Percentiles rank a stretch among this genome's conserved stretches.
Evolutionary conservation across 2,329 filamentous ascomycete genomes (phyloP).

Genomic region (Fusarium sp.): DNA sequence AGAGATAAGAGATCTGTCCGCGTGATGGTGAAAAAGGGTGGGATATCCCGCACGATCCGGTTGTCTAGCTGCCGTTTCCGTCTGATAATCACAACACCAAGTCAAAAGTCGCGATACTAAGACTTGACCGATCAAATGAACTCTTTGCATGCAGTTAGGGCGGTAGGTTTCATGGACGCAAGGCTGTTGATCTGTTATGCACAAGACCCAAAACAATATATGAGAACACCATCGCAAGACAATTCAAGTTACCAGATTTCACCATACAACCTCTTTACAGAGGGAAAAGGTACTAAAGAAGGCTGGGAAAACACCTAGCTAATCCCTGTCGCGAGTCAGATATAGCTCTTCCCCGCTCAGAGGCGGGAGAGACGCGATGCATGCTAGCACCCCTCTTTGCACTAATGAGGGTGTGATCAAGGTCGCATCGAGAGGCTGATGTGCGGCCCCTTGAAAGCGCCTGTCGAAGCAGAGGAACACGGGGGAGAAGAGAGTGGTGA

Average conservation of each 20-base stretch:
- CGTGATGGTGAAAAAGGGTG: constrained; percentile 26
- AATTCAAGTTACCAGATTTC: background rate
- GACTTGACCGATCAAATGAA: background rate
- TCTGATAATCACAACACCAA: constrained; percentile 27
- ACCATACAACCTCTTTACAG: background rate
- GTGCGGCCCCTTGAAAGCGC: constrained; percentile 2
- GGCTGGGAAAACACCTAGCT: background rate
- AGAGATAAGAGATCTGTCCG: constrained; percentile 33
- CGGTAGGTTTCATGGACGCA: background rate
- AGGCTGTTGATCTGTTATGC: background rate
- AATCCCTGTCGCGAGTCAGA: constrained; percentile 3
- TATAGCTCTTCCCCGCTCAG: constrained; percentile 16
- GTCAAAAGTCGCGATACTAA: constrained; percentile 6
- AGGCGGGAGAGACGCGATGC: background rate
- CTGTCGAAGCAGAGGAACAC: constrained; percentile 13
- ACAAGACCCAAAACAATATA: background rate
- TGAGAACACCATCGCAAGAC: background rate
- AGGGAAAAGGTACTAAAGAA: background rate
- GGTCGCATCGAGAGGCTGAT: constrained; percentile 13
- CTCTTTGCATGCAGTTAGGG: background rate
- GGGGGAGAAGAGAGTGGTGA: constrained; percentile 3
- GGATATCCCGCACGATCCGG: constrained; percentile 21
- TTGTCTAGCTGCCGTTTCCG: constrained; percentile 22
- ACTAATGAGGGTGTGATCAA: constrained; percentile 8
- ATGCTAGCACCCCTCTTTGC: constrained; percentile 2